phyloP scores from a whole-genome alignment of 176 grass and related monocot species.

The Otatea glauca region DNA sequence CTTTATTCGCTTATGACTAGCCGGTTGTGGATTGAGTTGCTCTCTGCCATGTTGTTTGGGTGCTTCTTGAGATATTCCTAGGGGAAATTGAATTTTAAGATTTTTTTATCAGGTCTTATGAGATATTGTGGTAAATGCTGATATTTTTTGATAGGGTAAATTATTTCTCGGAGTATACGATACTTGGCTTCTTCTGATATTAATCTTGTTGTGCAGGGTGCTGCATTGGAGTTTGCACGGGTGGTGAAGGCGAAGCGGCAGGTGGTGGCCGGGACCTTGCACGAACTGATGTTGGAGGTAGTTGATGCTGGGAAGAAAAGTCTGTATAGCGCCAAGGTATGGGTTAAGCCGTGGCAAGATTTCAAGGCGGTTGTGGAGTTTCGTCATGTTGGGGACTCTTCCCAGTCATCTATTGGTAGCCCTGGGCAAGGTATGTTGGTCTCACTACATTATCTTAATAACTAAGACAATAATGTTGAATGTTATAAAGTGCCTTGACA shows the following conservation, averaged over 20 bases:
- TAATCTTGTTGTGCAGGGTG: constrained; percentile 56
- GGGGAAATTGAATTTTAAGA: constrained; percentile 5
- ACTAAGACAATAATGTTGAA: neutral
- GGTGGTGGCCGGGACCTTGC: constrained; percentile 76
- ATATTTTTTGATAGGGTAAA: constrained; percentile 7
- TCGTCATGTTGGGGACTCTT: constrained; percentile 43
- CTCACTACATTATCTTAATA: neutral
- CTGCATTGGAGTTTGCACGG: constrained; percentile 67
- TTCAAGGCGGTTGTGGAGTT: constrained; percentile 90
- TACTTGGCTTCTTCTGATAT: constrained; percentile 30
- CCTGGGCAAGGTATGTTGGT: constrained; percentile 55
- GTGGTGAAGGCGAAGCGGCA: constrained; percentile 79
- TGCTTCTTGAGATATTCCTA: neutral
- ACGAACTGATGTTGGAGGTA: constrained; percentile 74
- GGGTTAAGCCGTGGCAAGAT: constrained; percentile 91
- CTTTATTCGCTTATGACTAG: neutral
- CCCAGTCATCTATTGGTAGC: constrained; percentile 18
- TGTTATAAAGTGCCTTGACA: constrained; percentile 8
- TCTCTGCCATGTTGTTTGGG: neutral
- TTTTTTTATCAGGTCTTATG: neutral
- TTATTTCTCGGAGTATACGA: neutral
- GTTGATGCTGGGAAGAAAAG: constrained; percentile 82
- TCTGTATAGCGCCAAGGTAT: constrained; percentile 88
- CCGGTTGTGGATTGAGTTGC: neutral
- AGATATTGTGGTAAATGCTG: neutral